Evolutionary conservation across 257 asterid species (phyloP).

Genomic region (Phtheirospermum japonicum): DNA sequence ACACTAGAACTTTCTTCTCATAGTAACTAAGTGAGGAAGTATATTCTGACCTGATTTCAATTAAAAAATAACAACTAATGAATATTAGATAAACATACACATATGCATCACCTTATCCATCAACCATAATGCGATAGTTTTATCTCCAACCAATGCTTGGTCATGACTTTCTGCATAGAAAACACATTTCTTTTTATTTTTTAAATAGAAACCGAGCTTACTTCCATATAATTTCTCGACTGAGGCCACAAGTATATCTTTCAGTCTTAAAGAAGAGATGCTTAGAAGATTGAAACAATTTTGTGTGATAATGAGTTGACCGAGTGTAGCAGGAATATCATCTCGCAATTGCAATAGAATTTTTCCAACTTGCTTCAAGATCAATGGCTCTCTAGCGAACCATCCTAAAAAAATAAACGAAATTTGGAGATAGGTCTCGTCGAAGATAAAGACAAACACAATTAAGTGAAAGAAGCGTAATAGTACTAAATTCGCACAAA

Average conservation of each 20-base stretch:
- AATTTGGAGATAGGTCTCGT: too few relatives aligned
- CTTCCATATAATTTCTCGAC: too few relatives aligned
- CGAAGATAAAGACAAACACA: too few relatives aligned
- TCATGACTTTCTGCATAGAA: conserved; percentile 96
- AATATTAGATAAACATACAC: conserved; percentile 6
- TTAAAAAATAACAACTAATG: conserved; percentile 10
- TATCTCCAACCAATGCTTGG: conserved; percentile 98
- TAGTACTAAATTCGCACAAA: too few relatives aligned
- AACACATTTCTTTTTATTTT: conserved; percentile 86
- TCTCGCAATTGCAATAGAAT: conserved; percentile 45
- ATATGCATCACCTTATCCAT: conserved; percentile 91
- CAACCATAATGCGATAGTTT: conserved; percentile 97
- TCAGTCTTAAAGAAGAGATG: conserved; percentile 37
- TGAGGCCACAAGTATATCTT: too few relatives aligned
- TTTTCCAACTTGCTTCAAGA: too few relatives aligned
- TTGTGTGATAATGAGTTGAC: conserved; percentile 61
- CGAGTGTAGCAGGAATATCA: conserved; percentile 26
- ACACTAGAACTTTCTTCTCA: conserved; percentile 9
- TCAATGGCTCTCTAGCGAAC: conserved; percentile 92
- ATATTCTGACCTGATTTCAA: conserved; percentile 6
- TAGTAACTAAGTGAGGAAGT: conserved; percentile 13
- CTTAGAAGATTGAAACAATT: conserved; percentile 76
- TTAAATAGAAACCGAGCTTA: too few relatives aligned
- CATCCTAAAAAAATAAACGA: too few relatives aligned
- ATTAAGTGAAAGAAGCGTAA: too few relatives aligned